Conservation (phyloP, 2,329 filamentous ascomycete species). For the Venturia effusa region DNA sequence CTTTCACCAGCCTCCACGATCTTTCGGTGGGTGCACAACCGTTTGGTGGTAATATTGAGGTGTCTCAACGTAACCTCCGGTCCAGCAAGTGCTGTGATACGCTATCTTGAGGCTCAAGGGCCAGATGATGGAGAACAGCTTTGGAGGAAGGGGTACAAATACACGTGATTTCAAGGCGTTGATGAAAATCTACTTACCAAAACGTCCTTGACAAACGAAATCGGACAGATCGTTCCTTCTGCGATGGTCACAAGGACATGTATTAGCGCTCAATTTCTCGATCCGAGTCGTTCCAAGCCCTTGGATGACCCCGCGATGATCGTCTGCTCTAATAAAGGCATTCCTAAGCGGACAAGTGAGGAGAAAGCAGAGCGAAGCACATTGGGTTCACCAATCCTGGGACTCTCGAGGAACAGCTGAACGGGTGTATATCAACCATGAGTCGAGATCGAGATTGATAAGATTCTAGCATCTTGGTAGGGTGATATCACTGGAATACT, state of each 20-base stretch:
- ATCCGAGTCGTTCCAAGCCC: background rate
- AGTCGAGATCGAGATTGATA: too few relatives aligned
- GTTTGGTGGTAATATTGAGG: background rate
- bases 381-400: too few relatives aligned
- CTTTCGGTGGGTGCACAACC: background rate
- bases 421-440: too few relatives aligned
- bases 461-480: too few relatives aligned
- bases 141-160: background rate
- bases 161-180: background rate
- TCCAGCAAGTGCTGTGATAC: background rate
- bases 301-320: background rate
- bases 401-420: too few relatives aligned
- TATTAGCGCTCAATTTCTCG: background rate
- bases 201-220: slow-evolving; percentile 75
- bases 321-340: background rate
- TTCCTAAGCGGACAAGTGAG: background rate
- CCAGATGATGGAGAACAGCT: background rate
- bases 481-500: too few relatives aligned
- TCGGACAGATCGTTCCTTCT: slow-evolving; percentile 77
- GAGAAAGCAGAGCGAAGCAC: background rate
- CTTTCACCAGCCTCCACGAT: slow-evolving; percentile 1
- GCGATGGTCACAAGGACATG: slow-evolving; percentile 7
- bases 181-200: slow-evolving; percentile 48
- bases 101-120: background rate
- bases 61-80: background rate